Conservation (phyloP, 129 eudicot species). For the Silybum marianum region DNA sequence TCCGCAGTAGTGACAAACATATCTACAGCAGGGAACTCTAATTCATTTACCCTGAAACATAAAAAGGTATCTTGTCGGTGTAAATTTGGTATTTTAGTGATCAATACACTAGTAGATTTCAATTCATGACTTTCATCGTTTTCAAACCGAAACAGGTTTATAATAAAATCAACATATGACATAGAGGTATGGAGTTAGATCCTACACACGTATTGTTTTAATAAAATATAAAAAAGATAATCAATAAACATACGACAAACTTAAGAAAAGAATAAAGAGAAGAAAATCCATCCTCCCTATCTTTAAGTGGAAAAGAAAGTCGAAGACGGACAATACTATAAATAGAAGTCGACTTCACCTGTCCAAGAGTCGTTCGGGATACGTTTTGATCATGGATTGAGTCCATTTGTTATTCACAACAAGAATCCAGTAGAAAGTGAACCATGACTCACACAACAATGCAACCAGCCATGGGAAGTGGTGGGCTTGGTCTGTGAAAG, state of each 20-base stretch:
- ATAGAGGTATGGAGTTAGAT: not conserved
- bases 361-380: conserved; percentile 43
- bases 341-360: conserved; percentile 5
- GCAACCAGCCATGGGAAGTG: conserved; percentile 47
- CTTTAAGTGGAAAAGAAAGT: not conserved
- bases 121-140: not conserved
- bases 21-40: conserved; percentile 45
- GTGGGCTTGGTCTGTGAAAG: conserved; percentile 40
- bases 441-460: conserved; percentile 55
- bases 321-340: not conserved
- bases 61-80: not conserved
- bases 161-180: not conserved
- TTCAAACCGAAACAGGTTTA: not conserved
- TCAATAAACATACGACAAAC: not conserved
- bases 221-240: not conserved
- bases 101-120: not conserved
- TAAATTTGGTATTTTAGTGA: not conserved
- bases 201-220: not conserved
- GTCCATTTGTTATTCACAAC: conserved; percentile 41
- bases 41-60: conserved; percentile 24
- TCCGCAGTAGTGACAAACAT: conserved; percentile 61
- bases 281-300: not conserved
- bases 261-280: not conserved
- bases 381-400: conserved; percentile 32
- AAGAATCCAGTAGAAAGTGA: conserved; percentile 50